Conservation (phyloP, 371 early-diverging fungal genomes). For the Circinella umbellata region DNA sequence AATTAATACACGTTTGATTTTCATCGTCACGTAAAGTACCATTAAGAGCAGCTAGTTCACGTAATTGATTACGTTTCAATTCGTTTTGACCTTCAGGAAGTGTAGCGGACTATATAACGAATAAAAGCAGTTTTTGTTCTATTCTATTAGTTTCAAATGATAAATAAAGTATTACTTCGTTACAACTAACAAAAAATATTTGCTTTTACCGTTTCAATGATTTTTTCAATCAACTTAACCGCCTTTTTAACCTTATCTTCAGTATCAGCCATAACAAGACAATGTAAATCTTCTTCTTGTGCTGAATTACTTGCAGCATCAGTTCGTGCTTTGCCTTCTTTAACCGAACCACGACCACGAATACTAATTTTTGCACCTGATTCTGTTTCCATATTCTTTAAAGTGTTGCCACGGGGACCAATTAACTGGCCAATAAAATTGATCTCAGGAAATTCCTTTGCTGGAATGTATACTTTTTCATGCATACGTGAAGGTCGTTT, state of each 20-base stretch:
- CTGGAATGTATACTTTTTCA: conserved; percentile 96
- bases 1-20: conserved; percentile 92
- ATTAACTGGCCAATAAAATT: conserved; percentile 97
- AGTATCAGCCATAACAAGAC: conserved; percentile 87
- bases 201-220: conserved; percentile 84
- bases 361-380: conserved; percentile 96
- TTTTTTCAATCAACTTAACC: conserved; percentile 86
- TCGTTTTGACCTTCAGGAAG: conserved; percentile 96
- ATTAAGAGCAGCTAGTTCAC: conserved; percentile 94
- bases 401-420: conserved; percentile 96
- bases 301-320: conserved; percentile 75
- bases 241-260: conserved; percentile 89
- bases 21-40: conserved; percentile 96
- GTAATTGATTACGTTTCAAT: conserved; percentile 90
- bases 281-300: conserved; percentile 95
- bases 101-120: conserved; percentile 70
- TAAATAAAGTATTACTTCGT: no score
- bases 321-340: conserved; percentile 88
- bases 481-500: conserved; percentile 79
- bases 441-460: conserved; percentile 93
- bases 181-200: background rate
- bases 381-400: conserved; percentile 93
- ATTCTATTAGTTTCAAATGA: no score
- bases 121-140: no score
- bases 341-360: conserved; percentile 95